A percentile compares a stretch with the other conserved stretches of the same genome.
These are phyloP conservation scores for Schwanniomyces etchellsii DNA, from an alignment of 1,139 yeast genomes.

Conservation along the genomic window DNA sequence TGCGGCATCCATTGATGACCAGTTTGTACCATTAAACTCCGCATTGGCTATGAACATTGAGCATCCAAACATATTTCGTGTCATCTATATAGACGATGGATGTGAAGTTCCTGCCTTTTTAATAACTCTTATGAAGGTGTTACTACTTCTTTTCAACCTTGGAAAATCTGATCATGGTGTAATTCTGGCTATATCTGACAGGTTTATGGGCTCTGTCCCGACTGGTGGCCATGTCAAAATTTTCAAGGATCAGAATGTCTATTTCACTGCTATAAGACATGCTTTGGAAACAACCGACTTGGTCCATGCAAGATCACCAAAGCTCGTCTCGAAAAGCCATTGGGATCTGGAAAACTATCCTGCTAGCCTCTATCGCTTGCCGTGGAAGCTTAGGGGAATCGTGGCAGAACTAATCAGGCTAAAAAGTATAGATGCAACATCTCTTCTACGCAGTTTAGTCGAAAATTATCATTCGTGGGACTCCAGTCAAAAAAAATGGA, in stretches of 20 bases:
- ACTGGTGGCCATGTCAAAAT: constrained; percentile 29
- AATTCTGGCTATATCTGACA: constrained; percentile 25
- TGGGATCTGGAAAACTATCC: not conserved
- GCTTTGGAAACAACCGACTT: constrained; percentile 34
- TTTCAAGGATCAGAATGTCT: constrained; percentile 19
- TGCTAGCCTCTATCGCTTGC: constrained; percentile 21
- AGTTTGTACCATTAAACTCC: constrained; percentile 39
- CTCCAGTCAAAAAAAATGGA: constrained; percentile 29
- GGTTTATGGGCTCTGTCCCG: constrained; percentile 18
- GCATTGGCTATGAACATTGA: constrained; percentile 36
- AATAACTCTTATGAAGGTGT: constrained; percentile 24
- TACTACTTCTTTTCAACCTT: constrained; percentile 30
- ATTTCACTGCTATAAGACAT: constrained; percentile 25
- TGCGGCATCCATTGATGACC: constrained; percentile 42
- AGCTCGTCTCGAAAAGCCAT: constrained; percentile 6
- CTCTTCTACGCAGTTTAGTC: constrained; percentile 26
- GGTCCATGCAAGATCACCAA: constrained; percentile 10
- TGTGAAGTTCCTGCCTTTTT: constrained; percentile 26
- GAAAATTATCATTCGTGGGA: constrained; percentile 35
- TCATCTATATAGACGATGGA: constrained; percentile 23
- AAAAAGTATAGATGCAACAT: constrained; percentile 30
- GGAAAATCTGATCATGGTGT: constrained; percentile 33
- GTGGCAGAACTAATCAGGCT: constrained; percentile 30
- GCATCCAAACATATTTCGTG: constrained; percentile 53
- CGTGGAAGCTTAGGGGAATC: constrained; percentile 36